phyloP scores from a whole-genome alignment of 2,329 filamentous ascomycete species.

The Hypoxylon sp. region DNA sequence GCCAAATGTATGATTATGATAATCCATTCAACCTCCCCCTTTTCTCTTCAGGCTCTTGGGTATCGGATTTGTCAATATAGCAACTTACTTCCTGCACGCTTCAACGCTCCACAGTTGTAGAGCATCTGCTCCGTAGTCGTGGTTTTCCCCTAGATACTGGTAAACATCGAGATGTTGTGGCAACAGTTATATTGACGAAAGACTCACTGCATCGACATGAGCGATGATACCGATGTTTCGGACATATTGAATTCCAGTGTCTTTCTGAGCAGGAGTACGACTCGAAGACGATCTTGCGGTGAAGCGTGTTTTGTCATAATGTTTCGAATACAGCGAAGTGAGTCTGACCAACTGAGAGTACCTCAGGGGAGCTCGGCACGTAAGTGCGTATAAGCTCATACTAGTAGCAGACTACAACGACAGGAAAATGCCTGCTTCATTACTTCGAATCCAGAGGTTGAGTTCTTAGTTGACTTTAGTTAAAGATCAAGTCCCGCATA shows the following conservation, averaged over 20 bases:
- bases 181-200: not conserved
- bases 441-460: constrained; percentile 11
- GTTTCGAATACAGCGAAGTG: constrained; percentile 32
- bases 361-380: constrained; percentile 48
- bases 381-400: constrained; percentile 49
- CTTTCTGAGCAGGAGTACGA: constrained; percentile 47
- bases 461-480: too few species aligned
- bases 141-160: constrained; percentile 79
- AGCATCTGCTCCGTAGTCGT: constrained; percentile 99
- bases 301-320: constrained; percentile 23
- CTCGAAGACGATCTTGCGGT: constrained; percentile 40
- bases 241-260: constrained; percentile 70
- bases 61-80: constrained; percentile 3
- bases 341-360: constrained; percentile 42
- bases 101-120: constrained; percentile 91
- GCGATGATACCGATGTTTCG: constrained; percentile 99
- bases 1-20: not conserved
- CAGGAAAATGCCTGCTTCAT: constrained; percentile 19
- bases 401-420: constrained; percentile 28
- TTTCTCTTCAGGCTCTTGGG: constrained; percentile 4
- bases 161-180: constrained; percentile 32
- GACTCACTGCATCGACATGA: constrained; percentile 89
- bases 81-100: constrained; percentile 78
- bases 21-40: not conserved
- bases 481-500: not conserved